These are phyloP conservation scores for Aureobasidium uvarum DNA, from an alignment of 2,329 filamentous ascomycete genomes.

Conservation along the genomic window DNA sequence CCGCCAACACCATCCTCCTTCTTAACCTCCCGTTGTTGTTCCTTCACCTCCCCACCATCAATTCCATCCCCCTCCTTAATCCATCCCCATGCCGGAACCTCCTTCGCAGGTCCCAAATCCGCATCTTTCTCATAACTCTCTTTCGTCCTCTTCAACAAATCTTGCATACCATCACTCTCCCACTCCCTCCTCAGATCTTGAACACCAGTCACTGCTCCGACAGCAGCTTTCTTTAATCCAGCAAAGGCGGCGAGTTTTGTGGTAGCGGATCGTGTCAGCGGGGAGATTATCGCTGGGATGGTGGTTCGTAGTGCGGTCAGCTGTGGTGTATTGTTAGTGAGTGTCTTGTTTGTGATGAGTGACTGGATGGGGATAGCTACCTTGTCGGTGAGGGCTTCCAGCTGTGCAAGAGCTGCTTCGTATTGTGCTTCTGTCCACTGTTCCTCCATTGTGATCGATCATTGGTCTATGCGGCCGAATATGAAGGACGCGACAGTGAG, in stretches of 20 bases:
- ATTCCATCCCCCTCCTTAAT: neutral
- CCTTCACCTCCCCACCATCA: neutral
- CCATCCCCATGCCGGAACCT: conserved; percentile 27
- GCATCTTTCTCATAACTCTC: conserved; percentile 40
- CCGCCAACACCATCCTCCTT: neutral
- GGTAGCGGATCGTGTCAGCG: conserved; percentile 36
- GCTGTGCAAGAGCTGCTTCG: conserved; percentile 45
- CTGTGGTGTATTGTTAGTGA: conserved; percentile 32
- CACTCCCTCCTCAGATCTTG: conserved; percentile 42
- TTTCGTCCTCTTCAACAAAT: conserved; percentile 38
- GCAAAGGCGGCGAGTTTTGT: conserved; percentile 41
- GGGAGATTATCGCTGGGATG: conserved; percentile 45
- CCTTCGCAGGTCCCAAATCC: conserved; percentile 39
- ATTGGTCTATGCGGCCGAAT: no score
- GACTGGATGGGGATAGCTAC: conserved; percentile 32
- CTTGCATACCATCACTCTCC: conserved; percentile 41
- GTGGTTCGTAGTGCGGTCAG: conserved; percentile 45
- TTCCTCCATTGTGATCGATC: conserved; percentile 9
- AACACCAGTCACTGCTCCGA: conserved; percentile 40
- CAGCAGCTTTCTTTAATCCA: conserved; percentile 41
- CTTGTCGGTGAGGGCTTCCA: conserved; percentile 47
- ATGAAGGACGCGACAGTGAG: neutral
- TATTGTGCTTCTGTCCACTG: conserved; percentile 44
- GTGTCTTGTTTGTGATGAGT: neutral
- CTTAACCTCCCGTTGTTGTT: neutral